phyloP scores from a whole-genome alignment of 2,329 filamentous ascomycete genomes.

The Proliferodiscus dingleyae region DNA sequence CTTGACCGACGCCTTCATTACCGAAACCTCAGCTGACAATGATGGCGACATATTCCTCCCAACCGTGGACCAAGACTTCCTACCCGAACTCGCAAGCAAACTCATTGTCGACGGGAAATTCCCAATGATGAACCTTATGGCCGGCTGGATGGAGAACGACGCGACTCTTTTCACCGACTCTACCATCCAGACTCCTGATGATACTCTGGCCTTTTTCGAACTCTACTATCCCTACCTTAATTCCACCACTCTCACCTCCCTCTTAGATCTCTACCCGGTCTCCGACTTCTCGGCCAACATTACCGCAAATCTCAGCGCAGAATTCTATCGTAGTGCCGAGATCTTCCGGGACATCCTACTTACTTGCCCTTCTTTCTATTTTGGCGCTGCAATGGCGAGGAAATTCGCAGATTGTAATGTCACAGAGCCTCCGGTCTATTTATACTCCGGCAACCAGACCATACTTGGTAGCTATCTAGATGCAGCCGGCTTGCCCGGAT shows the following conservation, averaged over 20 bases:
- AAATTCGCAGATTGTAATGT: constrained; percentile 15
- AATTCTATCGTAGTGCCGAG: constrained; percentile 46
- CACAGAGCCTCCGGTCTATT: constrained; percentile 38
- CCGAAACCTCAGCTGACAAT: constrained; percentile 39
- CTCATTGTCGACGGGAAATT: constrained; percentile 39
- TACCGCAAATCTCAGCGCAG: constrained; percentile 36
- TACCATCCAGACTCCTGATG: constrained; percentile 35
- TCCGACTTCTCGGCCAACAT: constrained; percentile 39
- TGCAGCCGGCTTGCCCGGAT: constrained; percentile 32
- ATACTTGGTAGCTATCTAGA: constrained; percentile 43
- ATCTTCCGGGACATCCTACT: constrained; percentile 49
- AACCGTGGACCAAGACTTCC: constrained; percentile 44
- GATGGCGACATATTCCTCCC: constrained; percentile 48
- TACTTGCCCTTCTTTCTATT: constrained; percentile 43
- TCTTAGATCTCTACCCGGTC: constrained; percentile 47
- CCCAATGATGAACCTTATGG: constrained; percentile 37
- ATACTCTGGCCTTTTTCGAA: constrained; percentile 38
- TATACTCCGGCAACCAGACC: constrained; percentile 51
- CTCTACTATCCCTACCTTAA: constrained; percentile 37
- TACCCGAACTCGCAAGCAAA: constrained; percentile 40
- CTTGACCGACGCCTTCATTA: constrained; percentile 40
- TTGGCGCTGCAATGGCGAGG: constrained; percentile 36
- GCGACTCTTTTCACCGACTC: constrained; percentile 39
- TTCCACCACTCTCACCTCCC: constrained; percentile 31
- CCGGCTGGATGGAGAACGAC: constrained; percentile 43